Evolutionary conservation across 768 basidiomycete genomes (phyloP).

Genomic region (Suillus variegatus): DNA sequence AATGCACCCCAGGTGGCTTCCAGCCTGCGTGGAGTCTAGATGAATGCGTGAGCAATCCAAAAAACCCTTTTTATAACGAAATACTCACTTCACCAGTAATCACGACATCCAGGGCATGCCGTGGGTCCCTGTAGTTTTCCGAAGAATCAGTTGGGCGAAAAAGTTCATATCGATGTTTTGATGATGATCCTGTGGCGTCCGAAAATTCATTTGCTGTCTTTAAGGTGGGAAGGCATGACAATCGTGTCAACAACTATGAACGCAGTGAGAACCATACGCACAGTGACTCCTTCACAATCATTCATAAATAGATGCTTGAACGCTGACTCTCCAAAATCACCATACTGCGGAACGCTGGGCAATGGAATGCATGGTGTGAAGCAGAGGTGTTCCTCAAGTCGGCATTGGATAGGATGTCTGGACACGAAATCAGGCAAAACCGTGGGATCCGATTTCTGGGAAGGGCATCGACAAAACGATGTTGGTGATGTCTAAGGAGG

Average conservation of each 20-base stretch:
- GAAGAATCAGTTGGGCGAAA: conserved; percentile 30
- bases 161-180: conserved; percentile 31
- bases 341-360: conserved; percentile 21
- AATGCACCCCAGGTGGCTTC: conserved; percentile 70
- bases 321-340: conserved; percentile 19
- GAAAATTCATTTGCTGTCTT: conserved; percentile 26
- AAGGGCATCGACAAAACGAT: conserved; percentile 17
- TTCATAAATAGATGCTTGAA: conserved; percentile 1
- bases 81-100: conserved; percentile 35
- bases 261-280: conserved; percentile 19
- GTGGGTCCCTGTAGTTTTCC: conserved; percentile 27
- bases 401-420: conserved; percentile 52
- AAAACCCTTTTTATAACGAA: conserved; percentile 21
- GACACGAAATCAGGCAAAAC: conserved; percentile 38
- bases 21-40: conserved; percentile 53
- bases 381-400: conserved; percentile 45
- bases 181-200: conserved; percentile 26
- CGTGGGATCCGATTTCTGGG: conserved; percentile 12
- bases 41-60: conserved; percentile 23
- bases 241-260: conserved; percentile 14
- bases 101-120: conserved; percentile 37
- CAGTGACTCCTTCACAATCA: conserved; percentile 21
- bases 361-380: conserved; percentile 40
- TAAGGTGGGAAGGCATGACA: conserved; percentile 21
- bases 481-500: conserved; percentile 28